Evolutionary conservation across 305 asterid genomes (phyloP).

Genomic region (Andrographis paniculata): DNA sequence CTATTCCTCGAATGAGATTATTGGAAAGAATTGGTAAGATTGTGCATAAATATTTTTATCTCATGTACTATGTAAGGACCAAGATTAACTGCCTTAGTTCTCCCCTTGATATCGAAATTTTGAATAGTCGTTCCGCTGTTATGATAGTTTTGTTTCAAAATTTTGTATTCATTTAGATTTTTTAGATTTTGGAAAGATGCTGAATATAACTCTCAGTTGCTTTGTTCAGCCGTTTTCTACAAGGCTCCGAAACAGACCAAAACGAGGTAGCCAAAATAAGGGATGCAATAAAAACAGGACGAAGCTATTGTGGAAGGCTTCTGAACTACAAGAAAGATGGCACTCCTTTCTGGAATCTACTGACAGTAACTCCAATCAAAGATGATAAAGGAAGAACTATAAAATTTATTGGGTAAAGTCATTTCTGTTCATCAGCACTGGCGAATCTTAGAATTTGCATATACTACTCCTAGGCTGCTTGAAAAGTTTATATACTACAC

Average conservation of each 20-base stretch:
- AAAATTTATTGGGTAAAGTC: constrained; percentile 80
- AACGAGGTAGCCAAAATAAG: constrained; percentile 83
- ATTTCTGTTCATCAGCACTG: constrained; percentile 15
- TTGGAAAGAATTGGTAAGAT: constrained; percentile 86
- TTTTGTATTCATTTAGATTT: background rate
- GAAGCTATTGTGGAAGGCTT: constrained; percentile 92
- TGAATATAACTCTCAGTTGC: constrained; percentile 21
- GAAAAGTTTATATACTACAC: no score
- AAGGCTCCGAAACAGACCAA: constrained; percentile 88
- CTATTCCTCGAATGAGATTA: constrained; percentile 68
- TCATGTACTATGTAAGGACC: background rate
- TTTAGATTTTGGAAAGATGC: constrained; percentile 11
- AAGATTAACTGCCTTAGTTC: background rate
- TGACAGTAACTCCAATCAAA: constrained; percentile 87
- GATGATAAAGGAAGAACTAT: constrained; percentile 71
- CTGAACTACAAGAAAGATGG: constrained; percentile 96
- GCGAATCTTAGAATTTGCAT: background rate
- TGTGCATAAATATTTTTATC: constrained; percentile 9
- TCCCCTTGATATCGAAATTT: background rate
- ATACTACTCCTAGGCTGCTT: background rate
- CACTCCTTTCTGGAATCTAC: constrained; percentile 92
- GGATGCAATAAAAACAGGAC: constrained; percentile 56
- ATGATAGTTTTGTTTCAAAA: background rate
- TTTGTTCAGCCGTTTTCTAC: constrained; percentile 90
- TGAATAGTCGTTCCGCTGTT: background rate